A percentile compares a stretch with the other conserved stretches of the same genome.
Conservation (phyloP, 2,329 filamentous ascomycete genomes). For the Penicillium sp. region DNA sequence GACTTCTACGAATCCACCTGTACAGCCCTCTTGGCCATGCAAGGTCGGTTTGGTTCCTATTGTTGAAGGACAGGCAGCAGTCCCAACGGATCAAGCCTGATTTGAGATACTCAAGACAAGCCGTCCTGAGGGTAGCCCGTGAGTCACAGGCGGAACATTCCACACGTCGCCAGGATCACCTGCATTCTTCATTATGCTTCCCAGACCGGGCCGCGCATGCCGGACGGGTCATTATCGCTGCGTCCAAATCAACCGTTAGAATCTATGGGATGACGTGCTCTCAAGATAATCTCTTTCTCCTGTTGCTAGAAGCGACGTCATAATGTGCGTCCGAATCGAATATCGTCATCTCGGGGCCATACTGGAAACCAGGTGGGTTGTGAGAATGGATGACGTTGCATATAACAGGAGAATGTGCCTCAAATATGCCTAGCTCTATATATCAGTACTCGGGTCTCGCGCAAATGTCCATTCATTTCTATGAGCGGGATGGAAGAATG, state of each 20-base stretch:
- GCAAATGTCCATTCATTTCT: constrained; percentile 23
- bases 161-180: background rate
- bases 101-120: background rate
- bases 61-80: background rate
- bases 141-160: constrained; percentile 15
- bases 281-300: background rate
- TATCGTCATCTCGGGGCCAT: too few species aligned
- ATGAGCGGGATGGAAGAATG: constrained; percentile 10
- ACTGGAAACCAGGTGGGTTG: too few species aligned
- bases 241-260: background rate
- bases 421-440: background rate
- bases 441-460: background rate
- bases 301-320: background rate
- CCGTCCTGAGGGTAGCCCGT: background rate
- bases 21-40: background rate
- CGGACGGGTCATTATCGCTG: background rate
- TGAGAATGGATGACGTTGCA: too few species aligned
- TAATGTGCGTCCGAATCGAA: too few species aligned
- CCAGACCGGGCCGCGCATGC: constrained; percentile 21
- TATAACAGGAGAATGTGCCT: background rate
- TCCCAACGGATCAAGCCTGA: background rate
- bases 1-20: background rate
- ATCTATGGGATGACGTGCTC: background rate
- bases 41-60: background rate
- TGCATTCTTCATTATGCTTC: constrained; percentile 25